A percentile compares a stretch with the other conserved stretches of the same genome.
These are phyloP conservation scores for Paramecium tetraurelia DNA, from an alignment of 73 alveolate species.

Conservation along the genomic window DNA sequence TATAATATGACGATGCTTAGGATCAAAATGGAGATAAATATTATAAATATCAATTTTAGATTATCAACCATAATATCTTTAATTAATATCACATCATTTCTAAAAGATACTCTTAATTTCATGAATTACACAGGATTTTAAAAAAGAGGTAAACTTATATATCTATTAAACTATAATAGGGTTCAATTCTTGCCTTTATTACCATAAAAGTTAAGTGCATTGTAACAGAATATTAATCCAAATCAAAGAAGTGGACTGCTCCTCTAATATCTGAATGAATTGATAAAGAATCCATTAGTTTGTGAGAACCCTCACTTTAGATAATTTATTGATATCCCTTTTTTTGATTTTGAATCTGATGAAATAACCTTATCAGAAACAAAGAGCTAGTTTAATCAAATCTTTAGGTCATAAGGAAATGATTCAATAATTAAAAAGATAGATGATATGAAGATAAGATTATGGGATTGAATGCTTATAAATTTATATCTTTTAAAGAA, in stretches of 20 bases:
- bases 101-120: constrained; percentile 1
- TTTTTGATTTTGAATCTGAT: background rate
- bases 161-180: background rate
- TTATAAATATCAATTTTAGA: background rate
- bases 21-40: background rate
- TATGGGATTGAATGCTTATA: background rate
- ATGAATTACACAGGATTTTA: background rate
- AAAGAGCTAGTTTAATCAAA: background rate
- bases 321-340: background rate
- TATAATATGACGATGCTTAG: background rate
- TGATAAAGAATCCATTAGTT: background rate
- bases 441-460: background rate
- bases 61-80: background rate
- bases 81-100: background rate
- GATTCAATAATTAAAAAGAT: background rate
- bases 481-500: background rate
- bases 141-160: background rate
- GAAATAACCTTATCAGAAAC: background rate
- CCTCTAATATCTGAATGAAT: background rate
- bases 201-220: background rate
- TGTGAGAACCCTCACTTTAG: background rate
- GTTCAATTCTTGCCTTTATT: background rate
- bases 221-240: background rate
- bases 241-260: background rate
- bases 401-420: background rate